A percentile compares a stretch with the other conserved stretches of the same genome.
These are phyloP conservation scores for Gentiana dahurica DNA, from an alignment of 257 asterid genomes.

Conservation along the genomic window DNA sequence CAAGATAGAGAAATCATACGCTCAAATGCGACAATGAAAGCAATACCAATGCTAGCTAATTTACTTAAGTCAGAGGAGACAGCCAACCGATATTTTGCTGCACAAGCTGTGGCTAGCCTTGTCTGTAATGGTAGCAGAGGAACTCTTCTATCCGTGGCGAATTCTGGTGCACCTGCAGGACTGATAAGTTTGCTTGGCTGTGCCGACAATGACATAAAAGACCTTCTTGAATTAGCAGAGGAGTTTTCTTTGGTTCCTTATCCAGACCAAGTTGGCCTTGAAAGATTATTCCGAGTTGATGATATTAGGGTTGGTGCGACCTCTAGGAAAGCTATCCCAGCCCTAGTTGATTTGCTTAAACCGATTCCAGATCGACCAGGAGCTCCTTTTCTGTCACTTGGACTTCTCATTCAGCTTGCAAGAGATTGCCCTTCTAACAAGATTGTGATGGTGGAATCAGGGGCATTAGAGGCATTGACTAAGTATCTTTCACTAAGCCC, in stretches of 20 bases:
- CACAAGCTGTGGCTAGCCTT: conserved; percentile 91
- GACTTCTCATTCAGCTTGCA: conserved; percentile 84
- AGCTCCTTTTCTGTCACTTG: conserved; percentile 89
- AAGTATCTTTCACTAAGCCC: conserved; percentile 93
- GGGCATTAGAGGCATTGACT: conserved; percentile 91
- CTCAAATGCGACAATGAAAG: conserved; percentile 71
- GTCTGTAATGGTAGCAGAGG: conserved; percentile 99
- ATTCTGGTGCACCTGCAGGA: conserved; percentile 90
- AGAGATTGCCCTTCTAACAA: conserved; percentile 81
- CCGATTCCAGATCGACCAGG: conserved; percentile 99
- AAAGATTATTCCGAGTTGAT: conserved; percentile 90
- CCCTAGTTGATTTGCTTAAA: conserved; percentile 89
- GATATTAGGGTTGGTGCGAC: conserved; percentile 96
- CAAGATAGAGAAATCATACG: conserved; percentile 87
- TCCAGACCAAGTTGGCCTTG: conserved; percentile 95
- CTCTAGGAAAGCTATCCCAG: conserved; percentile 97
- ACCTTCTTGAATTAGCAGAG: conserved; percentile 78
- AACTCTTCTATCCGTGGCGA: conserved; percentile 95
- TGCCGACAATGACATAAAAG: conserved; percentile 65
- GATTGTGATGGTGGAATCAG: conserved; percentile 89
- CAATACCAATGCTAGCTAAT: conserved; percentile 75
- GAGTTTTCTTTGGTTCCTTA: conserved; percentile 69
- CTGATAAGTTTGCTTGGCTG: conserved; percentile 91
- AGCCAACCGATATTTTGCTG: conserved; percentile 88
- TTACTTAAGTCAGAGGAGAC: conserved; percentile 82